phyloP scores from a whole-genome alignment of 176 grass and related monocot genomes.

The Dendrocalamus sinicus region DNA sequence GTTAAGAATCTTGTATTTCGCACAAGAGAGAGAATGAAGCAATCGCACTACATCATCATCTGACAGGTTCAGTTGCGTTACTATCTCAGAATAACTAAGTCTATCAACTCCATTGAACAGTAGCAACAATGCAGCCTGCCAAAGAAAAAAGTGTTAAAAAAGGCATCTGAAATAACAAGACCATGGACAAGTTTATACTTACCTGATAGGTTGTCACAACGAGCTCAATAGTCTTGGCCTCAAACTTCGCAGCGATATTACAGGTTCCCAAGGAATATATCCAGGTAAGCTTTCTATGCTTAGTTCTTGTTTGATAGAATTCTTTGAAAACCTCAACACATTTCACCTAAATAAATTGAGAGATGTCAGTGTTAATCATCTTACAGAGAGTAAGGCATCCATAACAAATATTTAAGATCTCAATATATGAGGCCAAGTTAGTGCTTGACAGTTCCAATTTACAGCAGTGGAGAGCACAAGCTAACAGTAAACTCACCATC shows the following conservation, averaged over 20 bases:
- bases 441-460: background rate
- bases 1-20: constrained; percentile 76
- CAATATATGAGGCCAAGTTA: constrained; percentile 3
- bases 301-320: constrained; percentile 90
- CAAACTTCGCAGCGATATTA: constrained; percentile 74
- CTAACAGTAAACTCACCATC: constrained; percentile 59
- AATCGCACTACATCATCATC: constrained; percentile 85
- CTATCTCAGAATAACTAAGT: constrained; percentile 83
- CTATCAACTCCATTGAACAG: constrained; percentile 64
- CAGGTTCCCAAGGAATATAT: constrained; percentile 84
- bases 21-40: constrained; percentile 84
- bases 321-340: constrained; percentile 90
- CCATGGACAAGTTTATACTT: constrained; percentile 2
- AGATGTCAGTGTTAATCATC: constrained; percentile 4
- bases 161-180: background rate
- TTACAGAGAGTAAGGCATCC: background rate
- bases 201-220: constrained; percentile 94
- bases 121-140: constrained; percentile 68
- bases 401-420: constrained; percentile 18
- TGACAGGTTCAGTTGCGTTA: constrained; percentile 73
- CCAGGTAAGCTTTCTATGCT: constrained; percentile 85
- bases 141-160: background rate
- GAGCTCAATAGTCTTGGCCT: constrained; percentile 66
- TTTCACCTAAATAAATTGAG: constrained; percentile 65
- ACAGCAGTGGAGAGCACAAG: background rate